Base-by-base conservation (phyloP, 202 grass and related monocot species). In the Schoenoplectus tabernaemontani region DNA sequence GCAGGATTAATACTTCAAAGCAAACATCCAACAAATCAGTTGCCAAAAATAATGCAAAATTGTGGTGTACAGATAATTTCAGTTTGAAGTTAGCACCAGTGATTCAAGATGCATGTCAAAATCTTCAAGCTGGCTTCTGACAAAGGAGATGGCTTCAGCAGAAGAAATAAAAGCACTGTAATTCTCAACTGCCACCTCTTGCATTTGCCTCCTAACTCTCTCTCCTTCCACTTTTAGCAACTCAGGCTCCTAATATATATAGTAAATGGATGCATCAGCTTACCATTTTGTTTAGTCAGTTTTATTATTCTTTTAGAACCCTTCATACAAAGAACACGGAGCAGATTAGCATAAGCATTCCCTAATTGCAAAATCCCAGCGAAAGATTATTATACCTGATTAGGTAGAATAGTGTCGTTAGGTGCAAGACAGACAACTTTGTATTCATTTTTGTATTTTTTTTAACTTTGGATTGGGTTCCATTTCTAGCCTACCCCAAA, bases 131-230 rank as follows among this genome's bases (percentile, higher is more conserved):
- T 95, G 88, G 33, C 53, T 63, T 84, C 88, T 87, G 33, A 99
- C 91, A 81, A 99, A 95, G 64, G 96, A 96, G 71, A 99, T 90
- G 48, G 95, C 87, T 84, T 98, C 95, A 9, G 95, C 89, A 0
- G 95, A 91, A 38, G 95, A 86, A 44, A 98, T 98, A 84, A 98
- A 98, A 15, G 91, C 91, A 17, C 74, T 90, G 83, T 98, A 96
- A 82, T 99, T 99, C 76, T 94, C 92, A 61, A 99, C 96, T 5
- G 96, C 96, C 81, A 99, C 96, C 83, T 99, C 96, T 86, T 99
- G 96, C 96, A 99, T 99, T 88, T 99, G 96, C 84, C 92, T 86
- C 84, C 88, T 84, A 79, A 99, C 89, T 62, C 96, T 88, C 86
- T 99, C 96, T n/a, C 89, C 96, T 65, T 99, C 96, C 79, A 99